These are phyloP conservation scores for Nigrospora osmanthi DNA, from an alignment of 2,329 filamentous ascomycete species.

Conservation along the genomic window DNA sequence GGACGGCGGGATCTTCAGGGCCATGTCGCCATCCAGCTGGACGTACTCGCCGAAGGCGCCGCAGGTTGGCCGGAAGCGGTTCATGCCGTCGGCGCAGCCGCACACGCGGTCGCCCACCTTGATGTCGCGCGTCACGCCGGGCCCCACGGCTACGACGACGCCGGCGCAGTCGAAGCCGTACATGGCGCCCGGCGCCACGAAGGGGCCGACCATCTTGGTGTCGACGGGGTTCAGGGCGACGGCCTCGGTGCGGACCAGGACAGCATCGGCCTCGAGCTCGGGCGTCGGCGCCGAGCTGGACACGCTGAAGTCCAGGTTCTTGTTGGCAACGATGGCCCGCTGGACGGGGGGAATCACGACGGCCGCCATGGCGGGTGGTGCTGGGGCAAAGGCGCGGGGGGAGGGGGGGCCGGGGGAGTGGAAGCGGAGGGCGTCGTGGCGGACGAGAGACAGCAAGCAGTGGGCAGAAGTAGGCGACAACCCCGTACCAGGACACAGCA, in stretches of 20 bases:
- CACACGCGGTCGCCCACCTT: conserved; percentile 13
- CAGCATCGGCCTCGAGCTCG: conserved; percentile 1
- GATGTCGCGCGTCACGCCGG: conserved; percentile 2
- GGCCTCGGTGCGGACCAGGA: conserved; percentile 6
- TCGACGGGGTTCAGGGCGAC: conserved; percentile 10
- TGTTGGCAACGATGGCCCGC: not conserved
- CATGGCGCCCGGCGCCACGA: conserved; percentile 6
- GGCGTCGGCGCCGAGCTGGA: not conserved
- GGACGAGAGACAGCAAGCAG: no score
- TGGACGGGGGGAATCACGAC: not conserved
- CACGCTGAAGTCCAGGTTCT: not conserved
- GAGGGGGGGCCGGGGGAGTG: no score
- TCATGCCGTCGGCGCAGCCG: not conserved
- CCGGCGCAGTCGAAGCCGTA: conserved; percentile 15
- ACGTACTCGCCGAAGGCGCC: conserved; percentile 5
- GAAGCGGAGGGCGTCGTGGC: no score
- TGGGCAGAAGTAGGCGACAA: no score
- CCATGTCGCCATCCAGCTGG: not conserved
- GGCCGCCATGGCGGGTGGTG: not conserved
- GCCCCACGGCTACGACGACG: conserved; percentile 9
- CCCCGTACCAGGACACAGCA: no score
- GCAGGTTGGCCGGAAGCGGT: not conserved
- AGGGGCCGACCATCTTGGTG: conserved; percentile 6
- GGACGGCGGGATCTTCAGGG: not conserved
- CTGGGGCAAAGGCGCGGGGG: no score